Conservation (phyloP, 2,329 filamentous ascomycete species). For the Lecanoromycetidae sp. region DNA sequence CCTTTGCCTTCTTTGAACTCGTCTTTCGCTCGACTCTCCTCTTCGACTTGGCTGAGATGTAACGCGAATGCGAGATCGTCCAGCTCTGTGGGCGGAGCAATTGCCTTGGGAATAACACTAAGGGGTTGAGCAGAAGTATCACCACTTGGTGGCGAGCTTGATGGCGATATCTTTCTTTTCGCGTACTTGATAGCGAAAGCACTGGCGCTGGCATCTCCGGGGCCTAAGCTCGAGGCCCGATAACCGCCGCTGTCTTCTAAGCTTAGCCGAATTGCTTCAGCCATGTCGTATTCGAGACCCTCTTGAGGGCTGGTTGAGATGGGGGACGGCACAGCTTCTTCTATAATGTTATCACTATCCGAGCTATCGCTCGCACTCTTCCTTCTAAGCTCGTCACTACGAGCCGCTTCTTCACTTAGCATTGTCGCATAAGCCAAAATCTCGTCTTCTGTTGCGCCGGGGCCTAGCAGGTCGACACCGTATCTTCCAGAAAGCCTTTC, state of each 20-base stretch:
- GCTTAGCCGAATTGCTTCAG: constrained; percentile 49
- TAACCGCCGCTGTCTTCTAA: constrained; percentile 27
- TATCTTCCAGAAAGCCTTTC: constrained; percentile 66
- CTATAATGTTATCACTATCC: constrained; percentile 15
- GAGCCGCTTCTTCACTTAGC: constrained; percentile 47
- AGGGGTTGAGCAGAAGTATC: constrained; percentile 2
- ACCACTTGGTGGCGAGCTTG: constrained; percentile 18
- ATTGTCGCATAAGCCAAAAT: constrained; percentile 51
- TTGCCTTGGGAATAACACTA: neutral
- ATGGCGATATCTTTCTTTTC: constrained; percentile 21
- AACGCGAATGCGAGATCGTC: constrained; percentile 51
- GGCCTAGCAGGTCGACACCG: constrained; percentile 60
- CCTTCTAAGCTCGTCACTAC: constrained; percentile 37
- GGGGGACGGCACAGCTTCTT: constrained; percentile 18
- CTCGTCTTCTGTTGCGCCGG: constrained; percentile 47
- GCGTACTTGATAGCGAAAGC: constrained; percentile 28
- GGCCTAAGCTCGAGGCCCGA: constrained; percentile 6
- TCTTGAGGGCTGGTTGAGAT: constrained; percentile 23
- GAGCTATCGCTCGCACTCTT: constrained; percentile 32
- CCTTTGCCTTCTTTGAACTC: no score
- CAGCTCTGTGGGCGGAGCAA: constrained; percentile 32
- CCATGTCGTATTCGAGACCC: constrained; percentile 42
- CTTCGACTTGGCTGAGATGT: constrained; percentile 49
- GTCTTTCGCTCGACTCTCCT: constrained; percentile 34
- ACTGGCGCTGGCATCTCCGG: constrained; percentile 16